A percentile compares a stretch with the other conserved stretches of the same genome.
These are phyloP conservation scores for Dioszegia crocea DNA, from an alignment of 768 basidiomycete genomes.

Conservation along the genomic window DNA sequence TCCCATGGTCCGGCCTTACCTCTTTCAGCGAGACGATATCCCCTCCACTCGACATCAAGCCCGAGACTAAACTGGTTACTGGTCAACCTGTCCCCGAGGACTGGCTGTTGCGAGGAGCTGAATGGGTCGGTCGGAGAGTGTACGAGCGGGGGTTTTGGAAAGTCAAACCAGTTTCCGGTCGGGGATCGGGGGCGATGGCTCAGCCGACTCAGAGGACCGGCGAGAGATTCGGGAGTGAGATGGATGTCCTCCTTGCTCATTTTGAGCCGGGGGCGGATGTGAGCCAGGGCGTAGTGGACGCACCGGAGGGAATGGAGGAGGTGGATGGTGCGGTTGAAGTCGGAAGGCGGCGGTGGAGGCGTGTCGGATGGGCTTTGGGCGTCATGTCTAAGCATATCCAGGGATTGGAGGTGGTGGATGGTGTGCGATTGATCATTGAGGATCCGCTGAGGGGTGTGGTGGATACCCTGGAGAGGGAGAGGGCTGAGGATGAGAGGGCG, in stretches of 20 bases:
- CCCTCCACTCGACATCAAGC: constrained; percentile 23
- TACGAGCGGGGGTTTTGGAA: constrained; percentile 96
- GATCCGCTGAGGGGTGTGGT: constrained; percentile 56
- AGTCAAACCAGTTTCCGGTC: constrained; percentile 44
- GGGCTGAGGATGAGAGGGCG: constrained; percentile 64
- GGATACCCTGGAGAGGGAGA: constrained; percentile 65
- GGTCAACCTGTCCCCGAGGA: constrained; percentile 80
- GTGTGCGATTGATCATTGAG: constrained; percentile 58
- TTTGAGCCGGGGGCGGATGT: constrained; percentile 53
- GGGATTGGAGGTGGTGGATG: constrained; percentile 60
- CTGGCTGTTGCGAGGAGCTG: constrained; percentile 92
- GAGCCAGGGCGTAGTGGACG: constrained; percentile 77
- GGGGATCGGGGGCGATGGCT: constrained; percentile 23
- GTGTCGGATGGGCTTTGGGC: constrained; percentile 67
- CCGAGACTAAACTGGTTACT: constrained; percentile 58
- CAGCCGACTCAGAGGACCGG: constrained; percentile 45
- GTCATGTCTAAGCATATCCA: constrained; percentile 66
- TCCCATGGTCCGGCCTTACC: constrained; percentile 80
- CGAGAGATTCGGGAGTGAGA: constrained; percentile 55
- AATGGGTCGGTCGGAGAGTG: constrained; percentile 85
- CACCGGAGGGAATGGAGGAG: constrained; percentile 54
- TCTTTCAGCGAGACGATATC: constrained; percentile 63
- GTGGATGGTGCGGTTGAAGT: constrained; percentile 53
- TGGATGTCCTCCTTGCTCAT: constrained; percentile 68
- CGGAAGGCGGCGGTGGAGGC: constrained; percentile 62